A percentile compares a stretch with the other conserved stretches of the same genome.
phyloP scores from a whole-genome alignment of 2,329 filamentous ascomycete genomes.

The Aureobasidium zeae region DNA sequence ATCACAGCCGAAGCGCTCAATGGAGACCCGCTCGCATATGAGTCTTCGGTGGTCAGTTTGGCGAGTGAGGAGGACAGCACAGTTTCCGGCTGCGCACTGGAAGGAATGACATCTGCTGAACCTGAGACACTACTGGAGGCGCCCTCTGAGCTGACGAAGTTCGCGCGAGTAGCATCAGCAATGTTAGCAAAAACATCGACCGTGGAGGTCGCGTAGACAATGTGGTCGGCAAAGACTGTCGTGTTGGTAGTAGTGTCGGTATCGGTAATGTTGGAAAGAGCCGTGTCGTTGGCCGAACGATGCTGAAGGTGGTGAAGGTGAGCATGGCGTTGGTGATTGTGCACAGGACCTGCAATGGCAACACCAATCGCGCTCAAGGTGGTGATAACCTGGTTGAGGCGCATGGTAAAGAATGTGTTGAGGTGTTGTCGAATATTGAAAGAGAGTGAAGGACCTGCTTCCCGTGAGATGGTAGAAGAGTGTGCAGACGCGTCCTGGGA shows the following conservation, averaged over 20 bases:
- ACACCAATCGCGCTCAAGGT: constrained; percentile 2
- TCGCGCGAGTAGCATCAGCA: constrained; percentile 11
- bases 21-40: constrained; percentile 12
- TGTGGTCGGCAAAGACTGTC: constrained; percentile 10
- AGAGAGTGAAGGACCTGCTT: constrained; percentile 10
- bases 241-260: neutral
- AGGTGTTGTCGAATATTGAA: constrained; percentile 5
- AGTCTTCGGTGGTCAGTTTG: constrained; percentile 9
- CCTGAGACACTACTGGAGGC: constrained; percentile 2
- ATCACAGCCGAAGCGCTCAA: constrained; percentile 1
- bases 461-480: too few species aligned
- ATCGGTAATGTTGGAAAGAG: neutral
- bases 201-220: constrained; percentile 9
- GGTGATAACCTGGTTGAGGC: constrained; percentile 9
- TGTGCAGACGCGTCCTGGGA: constrained; percentile 13
- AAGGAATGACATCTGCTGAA: neutral
- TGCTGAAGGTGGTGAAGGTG: constrained; percentile 13
- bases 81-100: constrained; percentile 4
- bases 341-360: constrained; percentile 5
- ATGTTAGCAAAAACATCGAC: constrained; percentile 6
- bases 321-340: constrained; percentile 3
- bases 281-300: constrained; percentile 8
- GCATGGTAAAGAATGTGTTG: constrained; percentile 13
- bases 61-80: neutral
- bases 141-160: constrained; percentile 1